Percentiles rank a stretch among this genome's conserved stretches.
phyloP scores from a whole-genome alignment of 2,329 filamentous ascomycete genomes.

The Calonectria multiphialidica region DNA sequence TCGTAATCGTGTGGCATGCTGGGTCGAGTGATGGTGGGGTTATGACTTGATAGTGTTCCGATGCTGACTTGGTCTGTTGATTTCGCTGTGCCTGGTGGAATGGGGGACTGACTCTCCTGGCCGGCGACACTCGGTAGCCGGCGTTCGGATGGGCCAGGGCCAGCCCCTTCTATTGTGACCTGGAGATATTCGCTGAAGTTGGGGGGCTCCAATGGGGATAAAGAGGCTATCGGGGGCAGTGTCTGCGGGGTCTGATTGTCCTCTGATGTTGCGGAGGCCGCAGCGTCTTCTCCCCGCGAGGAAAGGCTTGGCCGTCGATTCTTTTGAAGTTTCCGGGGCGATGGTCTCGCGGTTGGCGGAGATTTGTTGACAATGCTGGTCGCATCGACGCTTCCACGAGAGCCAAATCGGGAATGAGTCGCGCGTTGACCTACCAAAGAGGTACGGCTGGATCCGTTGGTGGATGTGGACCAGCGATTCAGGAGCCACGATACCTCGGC shows the following conservation, averaged over 20 bases:
- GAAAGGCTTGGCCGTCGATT: conserved; percentile 48
- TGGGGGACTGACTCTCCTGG: conserved; percentile 46
- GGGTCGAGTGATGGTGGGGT: conserved; percentile 22
- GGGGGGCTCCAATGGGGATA: conserved; percentile 40
- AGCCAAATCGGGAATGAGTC: conserved; percentile 49
- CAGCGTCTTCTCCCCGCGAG: conserved; percentile 28
- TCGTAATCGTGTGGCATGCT: conserved; percentile 49
- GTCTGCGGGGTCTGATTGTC: conserved; percentile 29
- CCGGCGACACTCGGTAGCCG: conserved; percentile 37
- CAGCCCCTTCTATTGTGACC: conserved; percentile 41
- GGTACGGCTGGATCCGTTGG: conserved; percentile 61
- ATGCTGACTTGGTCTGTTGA: conserved; percentile 31
- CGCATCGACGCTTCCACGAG: conserved; percentile 60
- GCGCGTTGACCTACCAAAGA: conserved; percentile 50
- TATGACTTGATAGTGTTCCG: conserved; percentile 32
- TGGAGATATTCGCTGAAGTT: conserved; percentile 37
- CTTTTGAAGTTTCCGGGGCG: conserved; percentile 54
- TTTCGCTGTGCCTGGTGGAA: conserved; percentile 25
- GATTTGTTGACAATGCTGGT: conserved; percentile 48
- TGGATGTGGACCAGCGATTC: conserved; percentile 67
- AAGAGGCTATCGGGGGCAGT: conserved; percentile 41
- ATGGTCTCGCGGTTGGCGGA: conserved; percentile 43
- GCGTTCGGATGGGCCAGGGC: conserved; percentile 41
- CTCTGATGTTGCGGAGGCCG: conserved; percentile 22
- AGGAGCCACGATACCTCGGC: conserved; percentile 60